A percentile compares a stretch with the other conserved stretches of the same genome.
These are phyloP conservation scores for Ascocoryne sarcoides DNA, from an alignment of 2,329 filamentous ascomycete species.

Conservation along the genomic window DNA sequence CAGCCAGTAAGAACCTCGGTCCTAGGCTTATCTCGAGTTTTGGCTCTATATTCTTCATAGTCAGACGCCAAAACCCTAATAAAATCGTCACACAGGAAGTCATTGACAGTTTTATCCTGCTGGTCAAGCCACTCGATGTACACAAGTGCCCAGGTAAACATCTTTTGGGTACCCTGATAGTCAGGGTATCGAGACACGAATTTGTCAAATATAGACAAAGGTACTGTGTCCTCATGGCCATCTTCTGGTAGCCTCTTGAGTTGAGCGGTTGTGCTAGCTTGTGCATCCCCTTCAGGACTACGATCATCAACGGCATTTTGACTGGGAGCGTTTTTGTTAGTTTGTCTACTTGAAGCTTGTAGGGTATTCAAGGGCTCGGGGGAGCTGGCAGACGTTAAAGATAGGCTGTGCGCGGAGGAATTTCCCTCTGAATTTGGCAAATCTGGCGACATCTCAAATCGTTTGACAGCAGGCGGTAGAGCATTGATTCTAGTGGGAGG, in stretches of 20 bases:
- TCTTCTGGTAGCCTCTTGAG: no score
- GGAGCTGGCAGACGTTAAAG: no score
- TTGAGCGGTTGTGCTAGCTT: no score
- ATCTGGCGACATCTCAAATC: no score
- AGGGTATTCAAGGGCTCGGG: no score
- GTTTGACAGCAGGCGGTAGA: not conserved
- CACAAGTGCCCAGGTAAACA: slow-evolving; percentile 1
- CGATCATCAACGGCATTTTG: no score
- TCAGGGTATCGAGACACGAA: not conserved
- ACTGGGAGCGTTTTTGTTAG: no score
- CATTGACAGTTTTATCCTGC: not conserved
- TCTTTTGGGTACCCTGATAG: not conserved
- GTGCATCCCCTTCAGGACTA: no score
- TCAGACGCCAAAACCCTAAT: not conserved
- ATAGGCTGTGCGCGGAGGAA: no score
- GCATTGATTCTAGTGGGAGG: not conserved
- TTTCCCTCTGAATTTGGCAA: not conserved
- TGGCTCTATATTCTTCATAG: not conserved
- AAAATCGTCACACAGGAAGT: slow-evolving; percentile 2
- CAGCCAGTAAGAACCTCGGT: not conserved
- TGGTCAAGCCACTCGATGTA: slow-evolving; percentile 2
- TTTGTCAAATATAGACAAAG: slow-evolving; percentile 15
- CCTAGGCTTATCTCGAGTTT: not conserved
- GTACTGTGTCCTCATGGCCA: slow-evolving; percentile 1
- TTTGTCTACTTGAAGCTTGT: no score